These are phyloP conservation scores for Porcisia hertigi DNA, from an alignment of 208 protist genomes.

Conservation along the genomic window DNA sequence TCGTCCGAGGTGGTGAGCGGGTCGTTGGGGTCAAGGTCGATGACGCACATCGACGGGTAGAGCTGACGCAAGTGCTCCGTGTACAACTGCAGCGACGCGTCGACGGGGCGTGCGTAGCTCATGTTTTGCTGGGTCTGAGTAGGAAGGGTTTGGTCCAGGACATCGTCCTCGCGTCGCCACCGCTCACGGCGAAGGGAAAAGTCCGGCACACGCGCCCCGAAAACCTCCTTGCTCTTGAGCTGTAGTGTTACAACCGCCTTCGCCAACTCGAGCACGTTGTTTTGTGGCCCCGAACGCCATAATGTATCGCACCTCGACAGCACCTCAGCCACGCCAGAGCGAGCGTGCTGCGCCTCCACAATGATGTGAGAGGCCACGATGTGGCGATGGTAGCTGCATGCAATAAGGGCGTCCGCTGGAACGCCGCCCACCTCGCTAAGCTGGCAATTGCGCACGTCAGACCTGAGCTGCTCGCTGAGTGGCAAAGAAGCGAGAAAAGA, in stretches of 20 bases:
- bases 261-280: conserved; percentile 58
- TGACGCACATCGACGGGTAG: conserved; percentile 68
- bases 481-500: conserved; percentile 23
- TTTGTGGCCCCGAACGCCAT: conserved; percentile 41
- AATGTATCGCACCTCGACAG: conserved; percentile 61
- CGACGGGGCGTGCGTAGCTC: conserved; percentile 39
- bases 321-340: conserved; percentile 60
- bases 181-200: conserved; percentile 66
- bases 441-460: conserved; percentile 35
- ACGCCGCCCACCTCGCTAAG: conserved; percentile 47
- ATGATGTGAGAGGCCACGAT: conserved; percentile 71
- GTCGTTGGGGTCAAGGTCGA: conserved; percentile 77
- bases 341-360: conserved; percentile 78
- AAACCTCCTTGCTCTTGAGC: conserved; percentile 79
- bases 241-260: conserved; percentile 71
- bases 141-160: conserved; percentile 71
- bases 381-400: conserved; percentile 80
- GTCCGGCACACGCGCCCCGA: conserved; percentile 81
- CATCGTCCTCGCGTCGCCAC: conserved; percentile 65
- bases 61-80: conserved; percentile 54
- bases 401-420: conserved; percentile 72
- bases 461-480: conserved; percentile 22
- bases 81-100: conserved; percentile 69
- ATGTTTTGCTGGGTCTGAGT: conserved; percentile 26
- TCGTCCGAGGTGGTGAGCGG: conserved; percentile 49